Evolutionary conservation across 192 early-diverging fungal genomes (phyloP).

Genomic region (Rhizoclosmatium sp.): DNA sequence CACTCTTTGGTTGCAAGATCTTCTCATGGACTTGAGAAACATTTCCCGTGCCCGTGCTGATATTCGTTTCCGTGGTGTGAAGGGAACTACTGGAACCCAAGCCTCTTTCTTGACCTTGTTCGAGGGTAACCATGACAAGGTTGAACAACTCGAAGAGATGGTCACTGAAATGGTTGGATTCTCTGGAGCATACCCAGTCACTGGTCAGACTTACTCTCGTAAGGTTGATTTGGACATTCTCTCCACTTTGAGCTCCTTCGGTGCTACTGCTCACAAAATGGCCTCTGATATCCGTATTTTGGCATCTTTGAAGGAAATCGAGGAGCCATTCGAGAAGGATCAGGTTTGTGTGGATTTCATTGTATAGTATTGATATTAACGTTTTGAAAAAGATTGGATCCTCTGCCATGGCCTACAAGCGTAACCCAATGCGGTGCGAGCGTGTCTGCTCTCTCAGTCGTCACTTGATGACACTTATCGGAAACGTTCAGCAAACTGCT

Average conservation of each 20-base stretch:
- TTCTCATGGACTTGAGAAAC: slow-evolving; percentile 96
- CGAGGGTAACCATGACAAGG: slow-evolving; percentile 91
- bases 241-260: slow-evolving; percentile 86
- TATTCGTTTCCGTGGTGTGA: slow-evolving; percentile 92
- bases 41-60: slow-evolving; percentile 87
- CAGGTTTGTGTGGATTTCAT: slow-evolving; percentile 52
- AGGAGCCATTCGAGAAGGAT: slow-evolving; percentile 99
- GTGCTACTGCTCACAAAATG: slow-evolving; percentile 95
- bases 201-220: slow-evolving; percentile 97
- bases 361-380: no score
- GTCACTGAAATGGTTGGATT: slow-evolving; percentile 93
- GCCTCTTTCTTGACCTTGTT: slow-evolving; percentile 97
- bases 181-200: slow-evolving; percentile 83
- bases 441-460: slow-evolving; percentile 95
- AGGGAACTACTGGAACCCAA: slow-evolving; percentile 99
- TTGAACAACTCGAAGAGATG: slow-evolving; percentile 88
- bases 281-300: slow-evolving; percentile 95
- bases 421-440: slow-evolving; percentile 99
- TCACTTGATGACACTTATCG: slow-evolving; percentile 90
- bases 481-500: slow-evolving; percentile 88
- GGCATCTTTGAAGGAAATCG: slow-evolving; percentile 96
- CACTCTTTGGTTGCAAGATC: slow-evolving; percentile 95
- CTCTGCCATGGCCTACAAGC: slow-evolving; percentile 99
- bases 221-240: slow-evolving; percentile 97
- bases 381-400: slow-evolving; percentile 72